Conservation (phyloP, 352 stramenopile species). For the Phytophthora europaea region DNA sequence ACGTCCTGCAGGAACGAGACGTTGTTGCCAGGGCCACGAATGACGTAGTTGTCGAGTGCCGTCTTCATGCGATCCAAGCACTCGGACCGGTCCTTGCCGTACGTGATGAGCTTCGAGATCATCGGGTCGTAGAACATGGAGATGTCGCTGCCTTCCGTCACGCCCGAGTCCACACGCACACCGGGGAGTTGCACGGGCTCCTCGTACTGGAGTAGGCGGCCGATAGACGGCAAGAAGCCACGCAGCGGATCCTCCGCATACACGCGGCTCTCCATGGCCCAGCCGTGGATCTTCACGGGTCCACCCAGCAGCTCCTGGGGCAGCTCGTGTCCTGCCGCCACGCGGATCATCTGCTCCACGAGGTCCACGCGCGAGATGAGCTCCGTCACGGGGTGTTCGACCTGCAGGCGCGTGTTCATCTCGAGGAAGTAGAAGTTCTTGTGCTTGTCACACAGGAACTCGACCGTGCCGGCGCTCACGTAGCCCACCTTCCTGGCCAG, state of each 20-base stretch:
- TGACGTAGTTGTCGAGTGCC: slow-evolving; percentile 96
- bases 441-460: slow-evolving; percentile 97
- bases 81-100: slow-evolving; percentile 80
- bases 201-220: slow-evolving; percentile 93
- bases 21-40: slow-evolving; percentile 96
- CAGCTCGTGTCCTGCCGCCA: slow-evolving; percentile 93
- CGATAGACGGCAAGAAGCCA: slow-evolving; percentile 96
- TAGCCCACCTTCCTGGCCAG: slow-evolving; percentile 96
- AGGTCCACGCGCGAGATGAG: slow-evolving; percentile 94
- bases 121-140: slow-evolving; percentile 98
- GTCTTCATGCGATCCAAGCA: slow-evolving; percentile 88
- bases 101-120: slow-evolving; percentile 96
- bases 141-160: slow-evolving; percentile 94
- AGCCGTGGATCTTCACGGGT: slow-evolving; percentile 69
- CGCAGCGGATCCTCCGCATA: slow-evolving; percentile 98
- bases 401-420: slow-evolving; percentile 97
- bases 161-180: slow-evolving; percentile 94
- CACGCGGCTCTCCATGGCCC: slow-evolving; percentile 95
- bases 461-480: slow-evolving; percentile 95
- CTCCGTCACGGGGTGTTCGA: slow-evolving; percentile 98
- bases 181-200: slow-evolving; percentile 84
- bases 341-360: slow-evolving; percentile 97
- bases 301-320: slow-evolving; percentile 83
- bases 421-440: slow-evolving; percentile 99
- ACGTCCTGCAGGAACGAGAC: slow-evolving; percentile 95